Percentiles rank a stretch among this genome's conserved stretches.
Conservation (phyloP, 2,329 filamentous ascomycete genomes). For the Teratosphaeria epicoccoides region DNA sequence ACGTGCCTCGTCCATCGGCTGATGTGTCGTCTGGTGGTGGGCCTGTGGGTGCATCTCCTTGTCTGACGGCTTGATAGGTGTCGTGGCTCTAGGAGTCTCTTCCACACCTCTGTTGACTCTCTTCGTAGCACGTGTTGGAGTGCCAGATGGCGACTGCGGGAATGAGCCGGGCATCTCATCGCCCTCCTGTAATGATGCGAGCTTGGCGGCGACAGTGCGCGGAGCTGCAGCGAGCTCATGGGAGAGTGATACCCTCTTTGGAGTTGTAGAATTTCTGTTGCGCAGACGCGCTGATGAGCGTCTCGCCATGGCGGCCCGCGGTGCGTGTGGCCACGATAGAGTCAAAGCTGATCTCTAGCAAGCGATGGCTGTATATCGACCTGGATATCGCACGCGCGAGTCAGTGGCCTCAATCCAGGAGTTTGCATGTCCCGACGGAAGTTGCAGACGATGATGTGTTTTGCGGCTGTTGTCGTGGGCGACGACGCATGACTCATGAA, state of each 20-base stretch:
- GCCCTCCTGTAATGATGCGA: slow-evolving; percentile 35
- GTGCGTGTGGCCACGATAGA: background rate
- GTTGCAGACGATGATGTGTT: background rate
- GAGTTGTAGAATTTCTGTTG: slow-evolving; percentile 20
- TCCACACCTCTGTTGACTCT: slow-evolving; percentile 2
- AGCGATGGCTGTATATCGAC: background rate
- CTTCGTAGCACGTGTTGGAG: slow-evolving; percentile 12
- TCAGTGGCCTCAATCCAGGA: background rate
- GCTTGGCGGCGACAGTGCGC: slow-evolving; percentile 27
- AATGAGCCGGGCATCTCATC: slow-evolving; percentile 31
- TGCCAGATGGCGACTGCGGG: slow-evolving; percentile 18
- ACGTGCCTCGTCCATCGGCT: slow-evolving; percentile 66
- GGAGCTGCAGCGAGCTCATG: slow-evolving; percentile 17
- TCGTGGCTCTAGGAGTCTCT: slow-evolving; percentile 52
- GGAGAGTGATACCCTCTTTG: slow-evolving; percentile 26
- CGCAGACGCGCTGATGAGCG: slow-evolving; percentile 25
- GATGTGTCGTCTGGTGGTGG: slow-evolving; percentile 62
- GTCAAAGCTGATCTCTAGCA: background rate
- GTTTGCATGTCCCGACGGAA: background rate
- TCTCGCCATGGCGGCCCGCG: slow-evolving; percentile 19
- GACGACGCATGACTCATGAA: background rate
- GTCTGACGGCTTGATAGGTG: slow-evolving; percentile 57
- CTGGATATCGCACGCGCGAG: background rate
- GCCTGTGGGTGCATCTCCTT: slow-evolving; percentile 90
- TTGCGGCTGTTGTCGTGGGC: background rate